Evolutionary conservation across 2,329 filamentous ascomycete species (phyloP).

Genomic region (Bipolaris oryzae): DNA sequence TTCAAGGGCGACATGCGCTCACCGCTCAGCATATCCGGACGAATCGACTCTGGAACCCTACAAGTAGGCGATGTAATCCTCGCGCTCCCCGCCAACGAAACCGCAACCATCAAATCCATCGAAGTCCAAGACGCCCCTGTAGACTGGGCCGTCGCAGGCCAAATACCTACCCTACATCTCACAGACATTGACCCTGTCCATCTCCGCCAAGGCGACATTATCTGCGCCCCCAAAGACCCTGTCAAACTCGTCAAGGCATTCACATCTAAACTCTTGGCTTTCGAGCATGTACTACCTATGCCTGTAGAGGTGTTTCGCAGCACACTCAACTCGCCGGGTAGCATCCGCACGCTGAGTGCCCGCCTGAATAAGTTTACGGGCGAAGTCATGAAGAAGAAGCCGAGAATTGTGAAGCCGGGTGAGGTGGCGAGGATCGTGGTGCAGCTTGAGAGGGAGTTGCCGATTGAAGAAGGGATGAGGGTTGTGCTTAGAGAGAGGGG

Average conservation of each 20-base stretch:
- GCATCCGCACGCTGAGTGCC: constrained; percentile 73
- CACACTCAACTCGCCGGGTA: constrained; percentile 76
- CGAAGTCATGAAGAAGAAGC: constrained; percentile 78
- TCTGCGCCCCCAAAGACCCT: constrained; percentile 73
- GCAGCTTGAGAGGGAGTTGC: constrained; percentile 73
- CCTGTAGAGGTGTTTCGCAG: constrained; percentile 88
- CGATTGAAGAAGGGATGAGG: constrained; percentile 78
- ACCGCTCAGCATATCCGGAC: constrained; percentile 82
- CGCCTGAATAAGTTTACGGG: constrained; percentile 81
- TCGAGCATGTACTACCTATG: constrained; percentile 89
- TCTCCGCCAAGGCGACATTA: constrained; percentile 77
- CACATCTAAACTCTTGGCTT: constrained; percentile 82
- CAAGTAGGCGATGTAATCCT: constrained; percentile 83
- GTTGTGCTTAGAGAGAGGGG: constrained; percentile 82
- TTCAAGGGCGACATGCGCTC: constrained; percentile 81
- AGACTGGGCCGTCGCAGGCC: constrained; percentile 92
- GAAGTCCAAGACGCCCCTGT: constrained; percentile 73
- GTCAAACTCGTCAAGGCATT: constrained; percentile 76
- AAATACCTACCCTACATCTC: constrained; percentile 85
- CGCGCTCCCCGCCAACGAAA: constrained; percentile 81
- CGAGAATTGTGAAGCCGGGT: constrained; percentile 80
- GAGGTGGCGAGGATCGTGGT: constrained; percentile 78
- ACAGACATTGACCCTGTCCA: constrained; percentile 84
- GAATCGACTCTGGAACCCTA: constrained; percentile 80
- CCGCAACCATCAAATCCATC: constrained; percentile 79